phyloP scores from a whole-genome alignment of 495 filamentous ascomycete species.

The Oidiodendron maius region DNA sequence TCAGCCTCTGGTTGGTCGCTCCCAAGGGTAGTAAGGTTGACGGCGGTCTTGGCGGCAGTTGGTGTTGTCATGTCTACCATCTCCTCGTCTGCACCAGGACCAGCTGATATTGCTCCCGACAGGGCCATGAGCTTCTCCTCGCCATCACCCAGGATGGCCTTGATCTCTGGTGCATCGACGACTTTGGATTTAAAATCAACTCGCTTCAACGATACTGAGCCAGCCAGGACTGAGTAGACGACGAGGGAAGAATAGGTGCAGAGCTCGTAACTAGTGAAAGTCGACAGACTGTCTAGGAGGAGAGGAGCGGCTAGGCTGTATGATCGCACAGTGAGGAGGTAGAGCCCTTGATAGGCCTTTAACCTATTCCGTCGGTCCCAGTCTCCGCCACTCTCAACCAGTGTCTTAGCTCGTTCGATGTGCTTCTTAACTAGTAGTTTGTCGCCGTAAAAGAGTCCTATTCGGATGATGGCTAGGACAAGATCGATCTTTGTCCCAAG shows the following conservation, averaged over 20 bases:
- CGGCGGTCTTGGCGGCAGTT: slow-evolving; percentile 50
- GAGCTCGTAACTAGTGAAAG: slow-evolving; percentile 97
- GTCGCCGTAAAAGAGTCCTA: slow-evolving; percentile 93
- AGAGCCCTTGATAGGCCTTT: slow-evolving; percentile 95
- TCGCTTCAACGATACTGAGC: slow-evolving; percentile 87
- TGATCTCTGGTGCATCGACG: slow-evolving; percentile 95
- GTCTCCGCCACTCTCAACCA: slow-evolving; percentile 92
- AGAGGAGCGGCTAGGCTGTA: slow-evolving; percentile 87
- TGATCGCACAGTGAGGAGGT: slow-evolving; percentile 84
- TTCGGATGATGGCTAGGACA: slow-evolving; percentile 89
- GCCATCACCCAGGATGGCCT: slow-evolving; percentile 84
- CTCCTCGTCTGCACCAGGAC: slow-evolving; percentile 72
- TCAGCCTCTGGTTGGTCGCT: slow-evolving; percentile 67
- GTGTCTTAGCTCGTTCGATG: slow-evolving; percentile 79
- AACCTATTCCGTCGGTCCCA: slow-evolving; percentile 97
- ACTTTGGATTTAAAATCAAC: slow-evolving; percentile 99
- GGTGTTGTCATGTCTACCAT: slow-evolving; percentile 67
- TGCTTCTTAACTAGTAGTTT: slow-evolving; percentile 86
- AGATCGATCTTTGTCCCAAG: slow-evolving; percentile 96
- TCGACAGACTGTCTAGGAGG: slow-evolving; percentile 91
- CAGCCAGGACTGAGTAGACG: slow-evolving; percentile 91
- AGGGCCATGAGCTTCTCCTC: slow-evolving; percentile 81
- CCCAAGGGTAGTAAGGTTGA: slow-evolving; percentile 80
- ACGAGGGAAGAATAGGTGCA: slow-evolving; percentile 93
- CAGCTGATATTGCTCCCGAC: slow-evolving; percentile 67